A percentile compares a stretch with the other conserved stretches of the same genome.
Conservation (phyloP, 2,329 filamentous ascomycete species). For the Fusarium chlamydosporum region DNA sequence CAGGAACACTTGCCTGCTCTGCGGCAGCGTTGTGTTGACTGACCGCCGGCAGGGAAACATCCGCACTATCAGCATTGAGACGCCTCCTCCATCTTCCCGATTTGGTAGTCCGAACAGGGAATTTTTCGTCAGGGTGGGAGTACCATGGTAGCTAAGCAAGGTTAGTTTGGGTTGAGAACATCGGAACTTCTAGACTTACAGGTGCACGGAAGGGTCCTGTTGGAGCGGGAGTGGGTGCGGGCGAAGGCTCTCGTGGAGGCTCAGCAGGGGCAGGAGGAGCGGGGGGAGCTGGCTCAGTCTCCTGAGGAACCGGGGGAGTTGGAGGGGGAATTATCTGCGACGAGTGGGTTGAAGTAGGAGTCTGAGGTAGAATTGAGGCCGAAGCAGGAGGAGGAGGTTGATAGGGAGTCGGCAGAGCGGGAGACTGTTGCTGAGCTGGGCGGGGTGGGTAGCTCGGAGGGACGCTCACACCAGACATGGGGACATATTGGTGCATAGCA, state of each 20-base stretch:
- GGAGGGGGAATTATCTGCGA: slow-evolving; percentile 56
- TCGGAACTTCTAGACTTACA: slow-evolving; percentile 55
- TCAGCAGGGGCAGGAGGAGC: slow-evolving; percentile 46
- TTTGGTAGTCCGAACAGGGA: slow-evolving; percentile 60
- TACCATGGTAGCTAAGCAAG: slow-evolving; percentile 69
- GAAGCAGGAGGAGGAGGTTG: slow-evolving; percentile 66
- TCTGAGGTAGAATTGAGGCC: slow-evolving; percentile 62
- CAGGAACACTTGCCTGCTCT: slow-evolving; percentile 46
- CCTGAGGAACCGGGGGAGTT: slow-evolving; percentile 56
- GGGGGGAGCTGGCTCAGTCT: slow-evolving; percentile 50
- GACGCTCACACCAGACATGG: slow-evolving; percentile 63
- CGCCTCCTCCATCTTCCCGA: slow-evolving; percentile 61
- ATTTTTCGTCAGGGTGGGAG: slow-evolving; percentile 65
- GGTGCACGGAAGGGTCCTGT: slow-evolving; percentile 62
- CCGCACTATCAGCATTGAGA: slow-evolving; percentile 55
- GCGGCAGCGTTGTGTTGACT: slow-evolving; percentile 56
- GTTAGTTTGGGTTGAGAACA: slow-evolving; percentile 8
- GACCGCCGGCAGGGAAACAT: slow-evolving; percentile 59
- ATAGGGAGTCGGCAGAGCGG: slow-evolving; percentile 70
- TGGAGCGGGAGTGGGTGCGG: slow-evolving; percentile 45
- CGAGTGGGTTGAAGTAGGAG: slow-evolving; percentile 68
- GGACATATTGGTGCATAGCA: slow-evolving; percentile 68
- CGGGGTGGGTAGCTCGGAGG: slow-evolving; percentile 65
- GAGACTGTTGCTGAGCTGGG: slow-evolving; percentile 62
- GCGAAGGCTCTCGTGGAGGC: slow-evolving; percentile 46